A percentile compares a stretch with the other conserved stretches of the same genome.
phyloP scores from a whole-genome alignment of 768 basidiomycete species.

The Panellus pusillus region DNA sequence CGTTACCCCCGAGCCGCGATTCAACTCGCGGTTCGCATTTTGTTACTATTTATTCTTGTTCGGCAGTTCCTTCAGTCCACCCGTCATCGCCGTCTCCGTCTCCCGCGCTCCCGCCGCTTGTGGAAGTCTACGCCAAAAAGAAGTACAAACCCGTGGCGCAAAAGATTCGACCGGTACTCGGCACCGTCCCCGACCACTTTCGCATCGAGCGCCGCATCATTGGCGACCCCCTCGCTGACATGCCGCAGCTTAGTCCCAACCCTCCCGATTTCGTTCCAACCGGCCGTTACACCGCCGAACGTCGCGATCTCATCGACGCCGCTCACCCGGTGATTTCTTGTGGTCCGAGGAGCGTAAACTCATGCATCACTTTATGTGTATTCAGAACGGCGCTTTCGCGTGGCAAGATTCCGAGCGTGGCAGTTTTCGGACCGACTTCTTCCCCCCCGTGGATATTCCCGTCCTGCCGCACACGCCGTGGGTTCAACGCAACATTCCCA shows the following conservation, averaged over 20 bases:
- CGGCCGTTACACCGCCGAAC: slow-evolving; percentile 16
- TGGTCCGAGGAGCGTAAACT: slow-evolving; percentile 18
- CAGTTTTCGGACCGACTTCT: slow-evolving; percentile 23
- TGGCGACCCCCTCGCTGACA: slow-evolving; percentile 17
- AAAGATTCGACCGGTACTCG: slow-evolving; percentile 21
- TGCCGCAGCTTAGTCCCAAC: slow-evolving; percentile 13
- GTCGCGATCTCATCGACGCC: slow-evolving; percentile 1
- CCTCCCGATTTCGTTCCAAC: slow-evolving; percentile 10
- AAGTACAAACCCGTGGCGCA: too few species aligned
- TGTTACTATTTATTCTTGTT: too few species aligned
- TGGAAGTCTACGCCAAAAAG: slow-evolving; percentile 10
- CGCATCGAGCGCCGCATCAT: slow-evolving; percentile 16
- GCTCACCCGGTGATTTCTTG: slow-evolving; percentile 16
- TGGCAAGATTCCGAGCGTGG: slow-evolving; percentile 23
- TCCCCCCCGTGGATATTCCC: slow-evolving; percentile 23
- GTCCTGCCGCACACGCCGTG: slow-evolving; percentile 25
- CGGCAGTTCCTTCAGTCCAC: too few species aligned
- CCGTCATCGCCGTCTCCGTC: too few species aligned
- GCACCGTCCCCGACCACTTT: slow-evolving; percentile 20
- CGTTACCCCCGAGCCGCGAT: too few species aligned
- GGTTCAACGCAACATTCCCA: slow-evolving; percentile 22
- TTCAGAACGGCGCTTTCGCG: slow-evolving; percentile 18
- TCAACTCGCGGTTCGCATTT: background rate
- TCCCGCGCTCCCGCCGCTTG: background rate
- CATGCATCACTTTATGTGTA: slow-evolving; percentile 12